A percentile compares a stretch with the other conserved stretches of the same genome.
phyloP scores from a whole-genome alignment of 345 rosid genomes.

The Eucalyptus urophylla region DNA sequence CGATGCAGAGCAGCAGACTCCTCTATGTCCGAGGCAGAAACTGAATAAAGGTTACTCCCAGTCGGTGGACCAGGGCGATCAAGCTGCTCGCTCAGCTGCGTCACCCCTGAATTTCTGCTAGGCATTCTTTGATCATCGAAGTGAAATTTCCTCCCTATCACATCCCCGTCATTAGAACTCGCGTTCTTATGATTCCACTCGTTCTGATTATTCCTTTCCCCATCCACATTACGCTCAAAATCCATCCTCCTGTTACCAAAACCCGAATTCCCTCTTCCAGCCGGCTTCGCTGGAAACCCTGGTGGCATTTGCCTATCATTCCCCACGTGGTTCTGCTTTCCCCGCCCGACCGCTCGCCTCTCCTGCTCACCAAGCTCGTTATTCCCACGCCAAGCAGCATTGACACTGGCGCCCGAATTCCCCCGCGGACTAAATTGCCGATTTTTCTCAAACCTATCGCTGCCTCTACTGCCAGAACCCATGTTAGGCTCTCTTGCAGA shows the following conservation, averaged over 20 bases:
- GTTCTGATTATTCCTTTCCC: conserved; percentile 7
- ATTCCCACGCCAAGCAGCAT: conserved; percentile 10
- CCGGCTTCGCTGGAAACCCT: conserved; percentile 27
- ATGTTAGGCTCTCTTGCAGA: conserved; percentile 7
- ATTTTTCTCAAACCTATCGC: conserved; percentile 14
- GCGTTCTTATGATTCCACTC: conserved; percentile 9
- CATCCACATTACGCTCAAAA: conserved; percentile 11
- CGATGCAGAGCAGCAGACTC: conserved; percentile 23
- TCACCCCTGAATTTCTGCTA: conserved; percentile 3
- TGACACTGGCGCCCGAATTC: conserved; percentile 3
- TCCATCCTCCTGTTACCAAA: conserved; percentile 9
- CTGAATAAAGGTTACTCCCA: conserved; percentile 42
- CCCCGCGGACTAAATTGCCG: conserved; percentile 9
- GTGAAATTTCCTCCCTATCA: background rate
- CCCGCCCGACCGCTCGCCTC: conserved; percentile 12
- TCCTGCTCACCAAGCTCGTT: conserved; percentile 9
- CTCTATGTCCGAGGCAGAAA: conserved; percentile 30
- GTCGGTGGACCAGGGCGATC: conserved; percentile 52
- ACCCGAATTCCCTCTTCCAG: conserved; percentile 19
- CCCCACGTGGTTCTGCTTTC: conserved; percentile 17
- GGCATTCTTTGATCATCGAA: conserved; percentile 17
- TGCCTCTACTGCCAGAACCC: background rate
- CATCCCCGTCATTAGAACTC: background rate
- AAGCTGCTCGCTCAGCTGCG: conserved; percentile 37
- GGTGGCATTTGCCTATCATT: conserved; percentile 22